Base-by-base conservation (phyloP, 1,139 yeast species). In the Lodderomyces jiufengensis region DNA sequence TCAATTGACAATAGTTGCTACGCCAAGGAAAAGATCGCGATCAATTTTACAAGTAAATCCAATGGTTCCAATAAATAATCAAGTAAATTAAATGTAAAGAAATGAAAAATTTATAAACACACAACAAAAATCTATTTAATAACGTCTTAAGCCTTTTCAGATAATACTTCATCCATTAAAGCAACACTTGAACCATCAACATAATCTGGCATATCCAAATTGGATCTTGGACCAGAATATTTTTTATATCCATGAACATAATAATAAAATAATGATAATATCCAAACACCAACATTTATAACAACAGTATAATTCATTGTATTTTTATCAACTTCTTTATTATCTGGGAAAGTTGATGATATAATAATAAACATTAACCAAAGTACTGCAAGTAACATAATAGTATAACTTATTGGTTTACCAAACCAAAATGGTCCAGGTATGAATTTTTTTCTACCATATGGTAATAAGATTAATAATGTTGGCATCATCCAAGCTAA, bases 391-490 rank as follows among this genome's bases (percentile, higher is more conserved):
- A 48, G 41, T n/a, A 38, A 11, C 39, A 62, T 61, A 13, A 63
- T 44, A 12, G 49, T 39, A n/a, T 64, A 66, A 2, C 81, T 73
- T 36, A 64, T 48, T n/a, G 57, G 41, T 5, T 59, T 54, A 24
- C 88, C 88, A 43, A 79, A 58, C 52, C 75, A 73, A 52, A 80
- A 81, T 6, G 76, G 70, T n/a, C 88, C 88, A 0, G 85, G 85
- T 15, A 57, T 63, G 51, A 80, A 80, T 36, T 65, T 61, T 12
- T 44, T 39, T 30, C 54, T 53, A 10, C 76, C 76, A 13, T 33
- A 24, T 9, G 29, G 24, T 9, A 69, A 53, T 20, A 69, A 52
- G 1, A 58, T 64, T 40, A 71, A 53, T 5, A 70, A 48, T 4
- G 26, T 73, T 68, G 32, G 72, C 24, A 23, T 31, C 5, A 20